phyloP scores from a whole-genome alignment of 495 filamentous ascomycete genomes.

The Tetracladium marchalianum region DNA sequence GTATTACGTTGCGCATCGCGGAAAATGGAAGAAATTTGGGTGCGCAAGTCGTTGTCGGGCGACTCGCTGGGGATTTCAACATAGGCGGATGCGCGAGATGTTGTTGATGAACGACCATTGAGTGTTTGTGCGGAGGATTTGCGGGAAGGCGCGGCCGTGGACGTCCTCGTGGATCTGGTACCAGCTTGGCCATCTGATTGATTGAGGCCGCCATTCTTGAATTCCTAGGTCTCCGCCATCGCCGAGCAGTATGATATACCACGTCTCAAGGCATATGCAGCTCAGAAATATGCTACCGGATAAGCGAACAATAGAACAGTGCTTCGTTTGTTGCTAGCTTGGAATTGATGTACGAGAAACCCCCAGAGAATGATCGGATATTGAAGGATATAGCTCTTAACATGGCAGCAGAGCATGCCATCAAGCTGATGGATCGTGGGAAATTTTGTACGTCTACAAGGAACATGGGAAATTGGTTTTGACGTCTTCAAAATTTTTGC shows the following conservation, averaged over 20 bases:
- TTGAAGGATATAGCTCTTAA: too few species aligned
- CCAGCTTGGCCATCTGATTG: conserved; percentile 18
- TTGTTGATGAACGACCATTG: conserved; percentile 37
- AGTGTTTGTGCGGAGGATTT: conserved; percentile 48
- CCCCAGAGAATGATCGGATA: too few species aligned
- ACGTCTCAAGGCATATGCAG: not conserved
- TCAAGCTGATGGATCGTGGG: too few species aligned
- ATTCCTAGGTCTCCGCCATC: conserved; percentile 3
- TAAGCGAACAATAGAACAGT: conserved; percentile 2
- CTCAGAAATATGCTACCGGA: not conserved
- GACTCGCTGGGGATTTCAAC: conserved; percentile 66
- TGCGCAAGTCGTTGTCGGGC: conserved; percentile 58
- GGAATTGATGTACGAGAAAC: too few species aligned
- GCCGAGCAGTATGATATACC: conserved; percentile 8
- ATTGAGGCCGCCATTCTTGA: not conserved
- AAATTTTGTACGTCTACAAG: too few species aligned
- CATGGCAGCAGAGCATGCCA: too few species aligned
- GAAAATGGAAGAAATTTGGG: conserved; percentile 70
- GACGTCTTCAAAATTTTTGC: too few species aligned
- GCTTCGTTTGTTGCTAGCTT: not conserved
- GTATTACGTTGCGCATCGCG: conserved; percentile 80
- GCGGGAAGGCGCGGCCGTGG: conserved; percentile 35
- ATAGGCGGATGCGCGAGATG: conserved; percentile 31
- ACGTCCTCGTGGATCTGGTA: conserved; percentile 39
- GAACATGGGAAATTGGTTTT: too few species aligned